These are phyloP conservation scores for Penicillium sp. DNA, from an alignment of 2,329 filamentous ascomycete species.

Conservation along the genomic window DNA sequence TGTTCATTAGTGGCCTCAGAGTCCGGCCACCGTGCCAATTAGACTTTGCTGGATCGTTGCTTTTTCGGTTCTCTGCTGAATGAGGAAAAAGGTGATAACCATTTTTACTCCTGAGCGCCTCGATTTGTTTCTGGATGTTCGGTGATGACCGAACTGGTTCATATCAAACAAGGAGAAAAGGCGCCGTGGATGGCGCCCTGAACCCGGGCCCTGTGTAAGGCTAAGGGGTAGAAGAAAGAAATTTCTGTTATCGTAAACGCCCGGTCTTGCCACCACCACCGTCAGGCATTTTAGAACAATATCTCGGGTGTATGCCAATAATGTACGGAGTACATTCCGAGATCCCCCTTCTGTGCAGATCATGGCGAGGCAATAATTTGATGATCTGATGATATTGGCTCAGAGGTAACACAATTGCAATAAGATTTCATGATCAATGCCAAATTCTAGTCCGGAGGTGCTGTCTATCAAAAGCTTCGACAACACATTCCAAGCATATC, in stretches of 20 bases:
- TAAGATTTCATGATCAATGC: background rate
- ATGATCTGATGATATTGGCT: background rate
- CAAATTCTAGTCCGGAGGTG: background rate
- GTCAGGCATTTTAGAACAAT: background rate
- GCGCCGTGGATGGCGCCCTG: background rate
- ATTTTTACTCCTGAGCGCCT: background rate
- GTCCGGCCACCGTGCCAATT: background rate
- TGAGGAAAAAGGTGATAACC: background rate
- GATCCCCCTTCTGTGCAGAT: background rate
- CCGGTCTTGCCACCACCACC: conserved; percentile 10
- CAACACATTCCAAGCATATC: conserved; percentile 10
- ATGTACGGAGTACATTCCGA: conserved; percentile 3
- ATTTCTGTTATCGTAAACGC: background rate
- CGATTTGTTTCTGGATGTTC: background rate
- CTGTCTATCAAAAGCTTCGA: conserved; percentile 8
- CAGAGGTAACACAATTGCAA: background rate
- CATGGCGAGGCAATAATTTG: background rate
- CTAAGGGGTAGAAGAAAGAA: background rate
- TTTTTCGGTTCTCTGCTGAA: background rate
- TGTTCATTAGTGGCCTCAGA: background rate
- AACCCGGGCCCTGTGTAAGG: background rate
- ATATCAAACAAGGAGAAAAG: background rate
- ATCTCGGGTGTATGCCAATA: background rate
- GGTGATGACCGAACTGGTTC: background rate
- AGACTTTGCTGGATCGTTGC: background rate